A percentile compares a stretch with the other conserved stretches of the same genome.
Evolutionary conservation across 352 stramenopile genomes (phyloP).

Genomic region (Phytophthora rubi): DNA sequence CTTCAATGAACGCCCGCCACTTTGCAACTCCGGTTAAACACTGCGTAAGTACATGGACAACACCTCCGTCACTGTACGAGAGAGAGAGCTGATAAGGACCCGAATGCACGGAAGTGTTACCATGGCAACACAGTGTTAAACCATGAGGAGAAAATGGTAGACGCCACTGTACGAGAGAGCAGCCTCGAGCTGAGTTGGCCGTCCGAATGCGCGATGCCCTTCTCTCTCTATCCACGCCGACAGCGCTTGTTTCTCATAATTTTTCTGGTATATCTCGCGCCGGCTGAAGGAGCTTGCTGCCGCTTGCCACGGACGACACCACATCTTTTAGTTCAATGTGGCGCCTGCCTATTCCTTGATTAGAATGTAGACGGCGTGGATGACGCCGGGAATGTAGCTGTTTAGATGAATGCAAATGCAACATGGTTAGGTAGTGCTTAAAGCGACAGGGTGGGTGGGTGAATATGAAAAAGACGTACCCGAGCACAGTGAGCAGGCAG

Average conservation of each 20-base stretch:
- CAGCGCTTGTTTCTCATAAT: slow-evolving; percentile 7
- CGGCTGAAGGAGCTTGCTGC: neutral
- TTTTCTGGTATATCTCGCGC: slow-evolving; percentile 10
- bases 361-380: slow-evolving; percentile 79
- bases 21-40: slow-evolving; percentile 5
- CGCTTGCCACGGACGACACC: slow-evolving; percentile 11
- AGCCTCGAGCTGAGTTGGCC: neutral
- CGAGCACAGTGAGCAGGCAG: slow-evolving; percentile 68
- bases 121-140: neutral
- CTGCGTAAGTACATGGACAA: neutral
- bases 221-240: slow-evolving; percentile 5
- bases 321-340: slow-evolving; percentile 34
- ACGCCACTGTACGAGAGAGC: slow-evolving; percentile 34
- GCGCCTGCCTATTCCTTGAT: slow-evolving; percentile 60
- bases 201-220: slow-evolving; percentile 4
- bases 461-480: slow-evolving; percentile 30
- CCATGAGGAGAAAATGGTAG: neutral
- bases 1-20: slow-evolving; percentile 34
- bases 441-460: neutral
- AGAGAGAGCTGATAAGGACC: neutral
- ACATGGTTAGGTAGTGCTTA: slow-evolving; percentile 13
- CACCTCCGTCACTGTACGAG: slow-evolving; percentile 34
- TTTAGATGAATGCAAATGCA: slow-evolving; percentile 1
- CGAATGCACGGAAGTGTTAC: slow-evolving; percentile 20
- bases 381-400: slow-evolving; percentile 75